Evolutionary conservation across 140 eudicot genomes (phyloP).

Genomic region (Erigeron philadelphicus): DNA sequence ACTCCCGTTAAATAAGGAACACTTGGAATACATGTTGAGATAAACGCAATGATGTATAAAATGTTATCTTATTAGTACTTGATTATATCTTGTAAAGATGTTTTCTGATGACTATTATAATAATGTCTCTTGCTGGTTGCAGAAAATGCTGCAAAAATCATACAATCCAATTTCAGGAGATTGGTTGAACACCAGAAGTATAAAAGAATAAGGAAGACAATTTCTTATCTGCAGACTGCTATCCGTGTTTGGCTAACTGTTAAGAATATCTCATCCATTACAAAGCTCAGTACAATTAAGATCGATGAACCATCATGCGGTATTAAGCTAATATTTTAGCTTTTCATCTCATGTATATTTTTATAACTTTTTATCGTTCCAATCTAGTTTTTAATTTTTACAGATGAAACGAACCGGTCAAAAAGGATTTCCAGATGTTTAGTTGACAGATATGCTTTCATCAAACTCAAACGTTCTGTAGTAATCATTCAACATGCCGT

Average conservation of each 20-base stretch:
- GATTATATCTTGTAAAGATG: neutral
- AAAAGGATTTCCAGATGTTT: conserved; percentile 29
- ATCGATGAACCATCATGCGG: conserved; percentile 27
- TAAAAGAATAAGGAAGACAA: conserved; percentile 37
- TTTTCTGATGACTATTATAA: conserved; percentile 15
- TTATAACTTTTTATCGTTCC: conserved; percentile 9
- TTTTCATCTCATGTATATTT: neutral
- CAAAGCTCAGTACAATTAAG: conserved; percentile 21
- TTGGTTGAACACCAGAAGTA: conserved; percentile 35
- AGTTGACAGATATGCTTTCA: conserved; percentile 50
- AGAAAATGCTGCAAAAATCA: conserved; percentile 67
- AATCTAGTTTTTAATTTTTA: neutral
- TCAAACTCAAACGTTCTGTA: conserved; percentile 35
- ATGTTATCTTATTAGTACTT: neutral
- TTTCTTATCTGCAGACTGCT: conserved; percentile 39
- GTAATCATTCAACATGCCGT: conserved; percentile 44
- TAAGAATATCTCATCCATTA: conserved; percentile 23
- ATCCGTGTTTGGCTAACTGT: conserved; percentile 46
- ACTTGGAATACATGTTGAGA: neutral
- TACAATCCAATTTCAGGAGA: conserved; percentile 57
- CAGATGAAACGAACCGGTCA: conserved; percentile 34
- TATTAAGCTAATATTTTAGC: conserved; percentile 16
- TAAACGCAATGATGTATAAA: neutral
- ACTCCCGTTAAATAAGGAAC: neutral
- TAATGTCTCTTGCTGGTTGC: conserved; percentile 19